Evolutionary conservation across 768 basidiomycete species (phyloP).

Genomic region (Tulasnella sp.): DNA sequence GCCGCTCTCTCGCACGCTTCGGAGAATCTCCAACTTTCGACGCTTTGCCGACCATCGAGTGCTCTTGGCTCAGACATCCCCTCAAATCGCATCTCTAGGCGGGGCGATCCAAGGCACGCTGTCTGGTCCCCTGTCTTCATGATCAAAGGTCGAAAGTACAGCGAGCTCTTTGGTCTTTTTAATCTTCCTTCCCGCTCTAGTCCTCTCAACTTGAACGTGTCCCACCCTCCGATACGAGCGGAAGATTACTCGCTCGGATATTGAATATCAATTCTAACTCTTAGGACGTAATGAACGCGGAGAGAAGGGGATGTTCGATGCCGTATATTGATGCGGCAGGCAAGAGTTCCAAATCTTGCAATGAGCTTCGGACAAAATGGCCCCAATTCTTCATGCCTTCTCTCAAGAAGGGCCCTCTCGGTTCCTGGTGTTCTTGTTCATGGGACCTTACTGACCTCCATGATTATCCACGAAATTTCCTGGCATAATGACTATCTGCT

Average conservation of each 20-base stretch:
- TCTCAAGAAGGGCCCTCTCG: background rate
- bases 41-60: background rate
- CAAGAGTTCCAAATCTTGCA: background rate
- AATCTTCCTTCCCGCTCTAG: background rate
- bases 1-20: background rate
- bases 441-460: background rate
- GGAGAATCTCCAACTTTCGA: background rate
- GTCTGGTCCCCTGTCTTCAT: background rate
- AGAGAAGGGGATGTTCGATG: background rate
- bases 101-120: too few species aligned
- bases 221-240: background rate
- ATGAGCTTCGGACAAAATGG: background rate
- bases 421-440: background rate
- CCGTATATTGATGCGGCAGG: background rate
- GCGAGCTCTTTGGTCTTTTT: too few species aligned
- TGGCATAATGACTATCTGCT: background rate
- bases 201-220: background rate
- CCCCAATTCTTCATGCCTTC: background rate
- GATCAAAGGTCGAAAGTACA: background rate
- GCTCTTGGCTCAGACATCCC: background rate
- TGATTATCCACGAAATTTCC: constrained; percentile 6
- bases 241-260: background rate
- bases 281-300: background rate
- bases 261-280: background rate
- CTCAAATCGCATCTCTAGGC: background rate